Conservation (phyloP, 169 alveolate genomes). For the Eimeria tenella region DNA sequence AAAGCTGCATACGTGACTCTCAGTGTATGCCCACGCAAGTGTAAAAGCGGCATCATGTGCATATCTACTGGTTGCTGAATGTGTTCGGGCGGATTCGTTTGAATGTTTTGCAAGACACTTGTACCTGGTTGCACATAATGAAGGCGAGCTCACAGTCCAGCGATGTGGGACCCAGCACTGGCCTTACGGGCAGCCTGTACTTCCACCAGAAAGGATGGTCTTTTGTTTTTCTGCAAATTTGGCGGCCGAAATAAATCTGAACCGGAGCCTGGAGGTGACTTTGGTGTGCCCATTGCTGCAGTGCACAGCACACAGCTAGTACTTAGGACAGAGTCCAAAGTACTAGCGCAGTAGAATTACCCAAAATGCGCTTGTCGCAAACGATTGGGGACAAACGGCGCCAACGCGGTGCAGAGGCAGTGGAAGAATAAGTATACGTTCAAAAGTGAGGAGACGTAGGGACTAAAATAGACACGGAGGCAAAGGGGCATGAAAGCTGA, state of each 20-base stretch:
- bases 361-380: background rate
- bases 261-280: background rate
- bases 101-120: too few species aligned
- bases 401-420: background rate
- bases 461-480: too few species aligned
- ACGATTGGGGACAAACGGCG: background rate
- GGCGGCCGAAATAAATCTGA: constrained; percentile 19
- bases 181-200: constrained; percentile 93
- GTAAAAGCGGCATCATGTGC: too few species aligned
- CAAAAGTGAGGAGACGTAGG: too few species aligned
- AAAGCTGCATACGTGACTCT: too few species aligned
- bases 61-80: too few species aligned
- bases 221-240: constrained; percentile 12
- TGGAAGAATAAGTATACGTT: background rate
- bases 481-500: too few species aligned
- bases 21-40: too few species aligned
- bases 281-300: constrained; percentile 2
- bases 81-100: too few species aligned
- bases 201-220: constrained; percentile 89
- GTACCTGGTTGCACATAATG: constrained; percentile 93
- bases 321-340: background rate
- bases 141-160: constrained; percentile 97
- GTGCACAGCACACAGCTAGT: background rate
- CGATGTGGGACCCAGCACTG: constrained; percentile 98
- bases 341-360: background rate